Base-by-base conservation (phyloP, 2,329 filamentous ascomycete species). In the Arthroderma sp. region DNA sequence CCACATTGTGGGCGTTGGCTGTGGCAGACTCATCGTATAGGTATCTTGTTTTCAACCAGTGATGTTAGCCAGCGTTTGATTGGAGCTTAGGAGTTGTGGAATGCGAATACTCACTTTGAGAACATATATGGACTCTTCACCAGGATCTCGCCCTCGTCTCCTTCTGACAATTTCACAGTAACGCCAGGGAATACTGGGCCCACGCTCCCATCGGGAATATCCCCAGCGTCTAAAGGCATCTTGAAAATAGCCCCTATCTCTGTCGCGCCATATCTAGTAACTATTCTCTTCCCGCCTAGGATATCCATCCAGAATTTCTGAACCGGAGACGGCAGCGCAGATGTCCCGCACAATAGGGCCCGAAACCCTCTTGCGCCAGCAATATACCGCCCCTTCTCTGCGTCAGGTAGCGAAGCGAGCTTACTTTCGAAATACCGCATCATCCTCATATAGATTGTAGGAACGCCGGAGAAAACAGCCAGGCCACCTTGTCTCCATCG, bases 161-260 rank as follows among this genome's bases (percentile, higher is more conserved):
- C 47, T 15, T 46, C 33, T 4, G 44, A 46, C 27, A 49, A 29
- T 37, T 49, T 49, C 9, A 49, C 44, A 31, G 66, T 64, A 7
- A 66, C 53, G 0, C 64, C 64, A 6, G 59, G 58, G 2, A 58
- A 59, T 7, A 56, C 38, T 40, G 60, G 56, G 10, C 65, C 65
- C 9, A 57, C 53, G n/a, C 56, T 57, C 4, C 53, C 54, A 8
- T 53, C 51, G 1, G 56, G 56, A 27, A 55, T 48, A 6, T 53
- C 44, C 31, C 49, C 50, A 29, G 31, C 42, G 11, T 49, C 40
- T 7, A 64, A 44, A 2, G 58, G 57, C 40, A 63, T 60, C 39
- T 61, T 66, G 52, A 66, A 64, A 1, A 65, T 53, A 4, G 64
- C 63, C 0, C 64, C 62, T 45, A 65, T 60, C 41, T 67, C 66